Base-by-base conservation (phyloP, 179 eudicot genomes). In the Carnegiea gigantea region DNA sequence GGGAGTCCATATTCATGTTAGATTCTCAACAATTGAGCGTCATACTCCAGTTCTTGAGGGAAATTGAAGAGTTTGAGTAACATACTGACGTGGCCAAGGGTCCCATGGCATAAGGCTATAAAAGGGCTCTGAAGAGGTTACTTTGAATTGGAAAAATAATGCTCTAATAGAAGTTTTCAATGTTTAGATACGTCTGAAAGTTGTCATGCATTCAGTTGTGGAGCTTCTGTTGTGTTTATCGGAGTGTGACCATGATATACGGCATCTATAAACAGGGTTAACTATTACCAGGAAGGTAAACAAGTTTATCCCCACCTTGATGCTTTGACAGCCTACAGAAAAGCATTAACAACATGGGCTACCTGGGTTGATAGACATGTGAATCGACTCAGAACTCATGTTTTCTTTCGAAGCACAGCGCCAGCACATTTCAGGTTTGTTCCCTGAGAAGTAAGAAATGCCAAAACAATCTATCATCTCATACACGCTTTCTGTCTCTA, bases 351-450 rank as follows among this genome's bases (percentile, higher is more conserved):
- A 59, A 96, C 98, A 44, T 96, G 99, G 99, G 97, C 93, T 68
- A 83, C 91, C 49, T 96, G 99, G 99, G 88, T 94, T 40, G 99
- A 96, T 77, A 88, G 76, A 82, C 46, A 86, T 77, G 82, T 91
- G 11, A 87, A 93, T 86, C 88, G 93, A 48, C 84, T 57, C 23
- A 94, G 88, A 88, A 94, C 96, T 48, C 84, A 70, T 51, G 89
- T 96, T 70, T 93, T 96, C 90, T 96, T 92, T 60, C 88, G 98
- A 83, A 96, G 93, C 86, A 94, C 95, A 46, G 84, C 99, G 72
- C 98, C 98, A 65, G 87, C 97, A 72, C 99, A 96, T 89, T 96
- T 94, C 99, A 92, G 96, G 98, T 95, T 74, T 80, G 83, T 77
- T 53, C 82, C 33, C 26, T 21, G 65, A 15, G 9, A 46, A 33